Evolutionary conservation across 1,284 basidiomycete species (phyloP), one percentile per base, ranked within the genome.

Genomic region (Puccinia coronata): DNA sequence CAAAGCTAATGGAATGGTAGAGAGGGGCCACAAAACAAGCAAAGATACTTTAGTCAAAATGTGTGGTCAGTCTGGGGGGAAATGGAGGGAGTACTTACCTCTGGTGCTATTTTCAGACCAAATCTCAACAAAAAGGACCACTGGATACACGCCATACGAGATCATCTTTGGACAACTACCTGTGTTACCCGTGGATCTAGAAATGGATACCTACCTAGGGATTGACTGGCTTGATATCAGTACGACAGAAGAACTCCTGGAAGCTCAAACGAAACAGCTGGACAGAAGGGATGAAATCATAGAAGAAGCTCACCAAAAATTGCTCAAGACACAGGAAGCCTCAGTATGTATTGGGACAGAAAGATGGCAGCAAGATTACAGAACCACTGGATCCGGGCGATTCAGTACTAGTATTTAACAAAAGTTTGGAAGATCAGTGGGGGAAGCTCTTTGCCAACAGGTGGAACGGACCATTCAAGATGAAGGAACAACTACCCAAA

Each of bases 371-470:
- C 16, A n/a, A 41, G 31, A 71, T 28, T 71, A 23, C 11, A 41
- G 12, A 55, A 36, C 70, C 70, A 23, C 55, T 72, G 49, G 20
- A 55, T 12, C 4, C 18, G 8, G 70, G 70, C 9, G 43, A 47
- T 6, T 16, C 16, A 47, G 43, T 47, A 6, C 43, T 47, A 8
- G 43, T 47, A 6, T 47, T 8, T 41, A 76, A 76, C 12, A 43
- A 59, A 65, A 39, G 2, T 28, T 49, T 76, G 3, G 57, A 76
- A 18, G 34, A 51, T 63, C 73, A 75, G 23, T 75, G 73, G 57
- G 73, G 73, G 43, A 75, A 75, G 28, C 20, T 75, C 8, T 75
- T 75, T 63, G 2, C 11, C 2, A 75, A 75, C 14, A 28, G 73
- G 12, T 73, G 71, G 71, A 74, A 74, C 36, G 53, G 71, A 18